phyloP scores from a whole-genome alignment of 2,329 filamentous ascomycete genomes.

The Anisogramma anomala region DNA sequence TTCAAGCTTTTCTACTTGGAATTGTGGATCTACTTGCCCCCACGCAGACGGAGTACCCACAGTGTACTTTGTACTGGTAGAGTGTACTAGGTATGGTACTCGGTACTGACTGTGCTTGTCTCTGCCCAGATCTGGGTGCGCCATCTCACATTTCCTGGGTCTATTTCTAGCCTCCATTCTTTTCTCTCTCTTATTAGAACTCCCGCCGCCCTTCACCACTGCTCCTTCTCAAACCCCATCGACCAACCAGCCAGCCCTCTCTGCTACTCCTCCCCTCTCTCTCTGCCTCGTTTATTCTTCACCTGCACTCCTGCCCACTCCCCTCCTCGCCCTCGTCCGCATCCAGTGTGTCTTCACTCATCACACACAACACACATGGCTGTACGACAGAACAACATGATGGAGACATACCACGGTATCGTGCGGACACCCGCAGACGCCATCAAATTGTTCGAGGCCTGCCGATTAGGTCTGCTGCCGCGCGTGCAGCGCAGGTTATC shows the following conservation, averaged over 20 bases:
- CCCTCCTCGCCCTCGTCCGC: neutral
- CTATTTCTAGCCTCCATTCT: too few species aligned
- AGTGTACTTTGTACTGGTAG: too few species aligned
- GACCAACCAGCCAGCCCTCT: constrained; percentile 2
- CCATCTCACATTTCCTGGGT: constrained; percentile 11
- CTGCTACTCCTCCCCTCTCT: too few species aligned
- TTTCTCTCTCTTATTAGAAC: constrained; percentile 11
- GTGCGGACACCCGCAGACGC: constrained; percentile 94
- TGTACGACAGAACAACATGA: constrained; percentile 31
- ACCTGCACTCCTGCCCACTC: neutral
- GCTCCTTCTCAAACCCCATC: constrained; percentile 2
- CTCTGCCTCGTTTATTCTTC: neutral
- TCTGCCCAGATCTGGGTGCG: constrained; percentile 12
- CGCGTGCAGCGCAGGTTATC: constrained; percentile 86
- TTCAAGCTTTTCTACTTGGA: constrained; percentile 13
- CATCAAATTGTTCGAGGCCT: constrained; percentile 97
- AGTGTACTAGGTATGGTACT: too few species aligned
- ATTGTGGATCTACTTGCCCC: constrained; percentile 8
- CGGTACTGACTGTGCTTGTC: too few species aligned
- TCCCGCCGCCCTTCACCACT: constrained; percentile 5
- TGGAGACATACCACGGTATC: constrained; percentile 95
- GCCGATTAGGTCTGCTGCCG: constrained; percentile 75
- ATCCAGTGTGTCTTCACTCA: neutral
- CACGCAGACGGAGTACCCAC: too few species aligned
- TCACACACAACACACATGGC: constrained; percentile 5